phyloP scores from a whole-genome alignment of 352 stramenopile species.

The Phytophthora meadii region DNA sequence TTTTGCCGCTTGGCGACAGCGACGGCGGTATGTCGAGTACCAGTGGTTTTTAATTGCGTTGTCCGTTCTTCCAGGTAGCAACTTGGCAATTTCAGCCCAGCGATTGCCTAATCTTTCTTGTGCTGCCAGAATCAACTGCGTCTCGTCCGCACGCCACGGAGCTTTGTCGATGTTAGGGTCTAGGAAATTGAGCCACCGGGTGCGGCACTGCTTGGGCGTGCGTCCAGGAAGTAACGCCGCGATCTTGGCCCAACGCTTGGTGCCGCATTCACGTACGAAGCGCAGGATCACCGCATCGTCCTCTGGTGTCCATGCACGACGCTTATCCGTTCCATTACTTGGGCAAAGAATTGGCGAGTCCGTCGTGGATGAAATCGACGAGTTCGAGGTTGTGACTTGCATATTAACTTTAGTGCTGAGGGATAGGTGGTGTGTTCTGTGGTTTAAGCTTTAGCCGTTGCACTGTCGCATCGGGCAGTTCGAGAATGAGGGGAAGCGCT shows the following conservation, averaged over 20 bases:
- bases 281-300: constrained; percentile 75
- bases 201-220: constrained; percentile 97
- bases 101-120: constrained; percentile 92
- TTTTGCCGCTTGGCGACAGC: constrained; percentile 66
- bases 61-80: constrained; percentile 92
- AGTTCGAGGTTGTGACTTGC: constrained; percentile 8
- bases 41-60: constrained; percentile 91
- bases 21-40: constrained; percentile 80
- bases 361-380: not conserved
- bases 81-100: constrained; percentile 98
- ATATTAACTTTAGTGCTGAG: constrained; percentile 5
- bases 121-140: constrained; percentile 78
- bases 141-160: constrained; percentile 93
- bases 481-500: not conserved
- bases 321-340: constrained; percentile 37
- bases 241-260: constrained; percentile 94
- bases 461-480: constrained; percentile 16
- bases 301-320: constrained; percentile 63
- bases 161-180: constrained; percentile 94
- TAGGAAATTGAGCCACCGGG: constrained; percentile 96
- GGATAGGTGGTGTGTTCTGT: not conserved
- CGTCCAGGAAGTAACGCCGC: constrained; percentile 90
- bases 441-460: constrained; percentile 1
- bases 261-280: constrained; percentile 78
- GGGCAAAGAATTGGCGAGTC: constrained; percentile 2